Evolutionary conservation across 495 filamentous ascomycete genomes (phyloP).

Genomic region (Oidiodendron maius): DNA sequence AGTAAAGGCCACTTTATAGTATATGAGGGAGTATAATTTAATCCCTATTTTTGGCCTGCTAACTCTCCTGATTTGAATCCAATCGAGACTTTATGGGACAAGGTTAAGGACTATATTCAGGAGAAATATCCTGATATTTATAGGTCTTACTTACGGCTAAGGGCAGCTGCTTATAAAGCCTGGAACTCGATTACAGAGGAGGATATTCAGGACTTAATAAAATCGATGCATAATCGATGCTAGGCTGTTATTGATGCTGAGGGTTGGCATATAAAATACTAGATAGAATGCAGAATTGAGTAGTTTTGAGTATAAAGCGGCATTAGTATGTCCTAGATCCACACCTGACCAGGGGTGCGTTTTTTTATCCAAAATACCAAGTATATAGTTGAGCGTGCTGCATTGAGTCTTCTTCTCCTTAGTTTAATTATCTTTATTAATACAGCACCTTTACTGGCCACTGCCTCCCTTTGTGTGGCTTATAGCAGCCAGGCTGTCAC

Average conservation of each 20-base stretch:
- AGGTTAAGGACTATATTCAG: constrained; percentile 8
- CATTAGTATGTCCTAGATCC: too few relatives aligned
- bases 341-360: too few relatives aligned
- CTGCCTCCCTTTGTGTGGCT: too few relatives aligned
- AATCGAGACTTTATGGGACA: constrained; percentile 9
- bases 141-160: constrained; percentile 3
- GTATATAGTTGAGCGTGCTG: too few relatives aligned
- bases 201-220: constrained; percentile 4
- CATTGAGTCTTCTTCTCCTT: too few relatives aligned
- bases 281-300: too few relatives aligned
- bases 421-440: too few relatives aligned
- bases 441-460: too few relatives aligned
- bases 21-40: not conserved
- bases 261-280: constrained; percentile 5
- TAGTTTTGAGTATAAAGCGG: too few relatives aligned
- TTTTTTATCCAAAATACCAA: too few relatives aligned
- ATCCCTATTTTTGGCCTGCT: not conserved
- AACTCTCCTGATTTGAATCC: constrained; percentile 4
- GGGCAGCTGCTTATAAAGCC: constrained; percentile 5
- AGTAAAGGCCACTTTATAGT: not conserved
- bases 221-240: constrained; percentile 4
- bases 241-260: constrained; percentile 7
- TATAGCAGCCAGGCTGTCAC: too few relatives aligned
- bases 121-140: constrained; percentile 3
- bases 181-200: constrained; percentile 13